Evolutionary conservation across 108 stramenopile genomes (phyloP).

Genomic region (Cyclostephanos invisitatus): DNA sequence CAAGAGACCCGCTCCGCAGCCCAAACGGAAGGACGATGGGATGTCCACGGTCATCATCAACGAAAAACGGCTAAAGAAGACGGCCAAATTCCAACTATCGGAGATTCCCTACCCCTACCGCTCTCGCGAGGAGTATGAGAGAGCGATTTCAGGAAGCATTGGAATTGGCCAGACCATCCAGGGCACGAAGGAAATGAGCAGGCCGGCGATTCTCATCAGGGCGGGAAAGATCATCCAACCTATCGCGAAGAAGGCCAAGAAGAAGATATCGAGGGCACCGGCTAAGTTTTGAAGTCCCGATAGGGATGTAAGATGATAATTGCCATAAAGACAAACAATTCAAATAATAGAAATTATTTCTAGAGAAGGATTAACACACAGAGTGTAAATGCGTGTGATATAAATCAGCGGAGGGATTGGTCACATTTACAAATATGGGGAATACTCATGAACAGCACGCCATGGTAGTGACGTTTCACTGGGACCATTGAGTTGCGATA

Average conservation of each 20-base stretch:
- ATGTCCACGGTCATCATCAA: constrained; percentile 91
- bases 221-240: constrained; percentile 95
- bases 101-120: constrained; percentile 96
- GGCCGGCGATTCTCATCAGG: constrained; percentile 87
- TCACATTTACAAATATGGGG: too few relatives aligned
- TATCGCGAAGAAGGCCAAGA: constrained; percentile 79
- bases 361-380: too few relatives aligned
- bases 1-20: constrained; percentile 42
- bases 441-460: too few relatives aligned
- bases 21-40: constrained; percentile 75
- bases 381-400: too few relatives aligned
- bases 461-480: too few relatives aligned
- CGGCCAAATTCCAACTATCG: constrained; percentile 81
- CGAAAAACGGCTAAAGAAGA: constrained; percentile 91
- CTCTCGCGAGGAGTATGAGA: constrained; percentile 94
- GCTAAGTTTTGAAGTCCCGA: constrained; percentile 71
- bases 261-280: constrained; percentile 48
- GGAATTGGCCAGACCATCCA: constrained; percentile 96
- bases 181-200: constrained; percentile 84
- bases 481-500: too few relatives aligned
- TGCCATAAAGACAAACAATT: neutral
- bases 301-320: neutral
- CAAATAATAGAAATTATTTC: too few relatives aligned
- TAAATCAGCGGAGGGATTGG: too few relatives aligned
- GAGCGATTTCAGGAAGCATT: constrained; percentile 88